A percentile compares a stretch with the other conserved stretches of the same genome.
Evolutionary conservation across 352 stramenopile species (phyloP).

Genomic region (Saprolegnia diclina): DNA sequence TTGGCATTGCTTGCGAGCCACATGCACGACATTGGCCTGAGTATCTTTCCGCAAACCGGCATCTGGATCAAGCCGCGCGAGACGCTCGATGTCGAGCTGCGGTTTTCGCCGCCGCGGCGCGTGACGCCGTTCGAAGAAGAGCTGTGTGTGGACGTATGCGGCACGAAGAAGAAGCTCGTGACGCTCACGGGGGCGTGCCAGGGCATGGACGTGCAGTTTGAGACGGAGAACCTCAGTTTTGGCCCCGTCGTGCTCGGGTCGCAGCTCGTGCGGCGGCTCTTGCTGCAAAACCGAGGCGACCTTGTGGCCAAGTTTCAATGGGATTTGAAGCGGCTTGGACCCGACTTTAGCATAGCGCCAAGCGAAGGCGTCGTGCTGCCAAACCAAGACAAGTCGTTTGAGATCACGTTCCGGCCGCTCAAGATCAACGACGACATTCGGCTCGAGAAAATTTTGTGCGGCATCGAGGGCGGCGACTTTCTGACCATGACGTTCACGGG

Average conservation of each 20-base stretch:
- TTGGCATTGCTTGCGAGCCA: conserved; percentile 34
- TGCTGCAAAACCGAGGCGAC: conserved; percentile 88
- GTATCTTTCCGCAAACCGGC: conserved; percentile 56
- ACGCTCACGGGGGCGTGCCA: conserved; percentile 80
- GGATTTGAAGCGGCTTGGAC: conserved; percentile 61
- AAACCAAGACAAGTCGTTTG: conserved; percentile 81
- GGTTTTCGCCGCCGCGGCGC: conserved; percentile 64
- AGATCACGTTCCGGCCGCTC: conserved; percentile 85
- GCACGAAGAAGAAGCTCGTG: conserved; percentile 66
- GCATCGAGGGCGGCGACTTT: conserved; percentile 51
- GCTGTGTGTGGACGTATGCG: conserved; percentile 54
- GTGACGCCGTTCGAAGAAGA: conserved; percentile 59
- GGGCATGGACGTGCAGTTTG: conserved; percentile 87
- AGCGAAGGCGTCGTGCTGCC: conserved; percentile 75
- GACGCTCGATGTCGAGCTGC: conserved; percentile 62
- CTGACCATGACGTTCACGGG: conserved; percentile 74
- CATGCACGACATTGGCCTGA: conserved; percentile 39
- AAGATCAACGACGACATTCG: conserved; percentile 80
- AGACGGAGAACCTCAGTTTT: conserved; percentile 86
- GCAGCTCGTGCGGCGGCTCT: conserved; percentile 73
- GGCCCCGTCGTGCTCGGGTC: conserved; percentile 85
- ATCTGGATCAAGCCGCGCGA: conserved; percentile 72
- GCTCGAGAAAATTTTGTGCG: conserved; percentile 70
- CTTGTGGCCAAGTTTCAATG: conserved; percentile 85
- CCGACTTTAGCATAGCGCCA: conserved; percentile 79